Base-by-base conservation (phyloP, 2,329 filamentous ascomycete species). In the Phaeosphaeriaceae sp. region DNA sequence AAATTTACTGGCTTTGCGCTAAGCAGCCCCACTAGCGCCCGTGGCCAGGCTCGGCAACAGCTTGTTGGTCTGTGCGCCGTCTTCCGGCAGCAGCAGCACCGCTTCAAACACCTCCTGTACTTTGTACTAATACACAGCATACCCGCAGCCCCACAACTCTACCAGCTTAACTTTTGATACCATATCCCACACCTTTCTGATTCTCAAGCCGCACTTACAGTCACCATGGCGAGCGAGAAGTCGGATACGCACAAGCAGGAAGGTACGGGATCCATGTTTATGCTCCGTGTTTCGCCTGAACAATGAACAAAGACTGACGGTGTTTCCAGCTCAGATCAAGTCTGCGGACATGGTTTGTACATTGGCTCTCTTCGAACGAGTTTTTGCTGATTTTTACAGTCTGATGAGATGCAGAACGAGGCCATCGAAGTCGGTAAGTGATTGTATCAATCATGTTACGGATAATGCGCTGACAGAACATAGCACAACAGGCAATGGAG, bases 331-430 rank as follows among this genome's bases (percentile, higher is more conserved):
- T 63, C 93, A 97, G 82, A 89, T 99, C 81, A 99, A 99, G 85
- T 97, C 93, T 70, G 94, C 92, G 58, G 95, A 99, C 78, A 99
- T 99, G 95, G 95, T 98, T n/a, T 53, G 48, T 36, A 10, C 9
- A 9, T 3, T 51, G 11, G 1, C 48, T 33, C 25, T 46, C 11
- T 9, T 44, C 22, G 11, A n/a, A n/a, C 1, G 15, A 13, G 6
- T 9, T 47, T 66, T 75, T 51, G 73, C 61, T 19, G 33, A 51
- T 45, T 54, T 21, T 24, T 33, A 69, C 76, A 98, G 95, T 94
- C 90, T 72, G 94, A 98, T 58, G 93, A 97, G 72, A 97, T 99
- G 95, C 93, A 97, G 76, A 88, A 91, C 73, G 94, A 98, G 81
- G 92, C 90, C 48, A 91, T 99, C 74, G 92, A 97, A 87, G 91